Conservation (phyloP, 2,329 filamentous ascomycete genomes). For the Chaetomium sp. region DNA sequence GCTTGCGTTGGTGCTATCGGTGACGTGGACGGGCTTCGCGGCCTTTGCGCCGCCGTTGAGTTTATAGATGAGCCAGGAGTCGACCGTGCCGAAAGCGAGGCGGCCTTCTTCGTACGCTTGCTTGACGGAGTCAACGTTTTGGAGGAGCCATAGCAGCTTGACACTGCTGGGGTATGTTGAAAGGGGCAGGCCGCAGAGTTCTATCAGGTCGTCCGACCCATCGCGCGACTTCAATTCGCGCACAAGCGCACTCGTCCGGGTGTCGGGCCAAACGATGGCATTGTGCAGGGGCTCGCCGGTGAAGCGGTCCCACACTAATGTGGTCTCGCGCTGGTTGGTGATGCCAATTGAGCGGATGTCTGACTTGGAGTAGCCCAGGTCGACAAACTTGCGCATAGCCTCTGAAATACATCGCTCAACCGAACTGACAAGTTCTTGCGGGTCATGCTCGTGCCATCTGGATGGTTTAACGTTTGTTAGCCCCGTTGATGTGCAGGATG, state of each 20-base stretch:
- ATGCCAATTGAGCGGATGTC: constrained; percentile 80
- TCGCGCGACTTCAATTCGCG: constrained; percentile 71
- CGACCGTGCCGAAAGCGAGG: constrained; percentile 83
- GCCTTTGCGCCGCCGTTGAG: constrained; percentile 72
- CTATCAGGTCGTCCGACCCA: constrained; percentile 68
- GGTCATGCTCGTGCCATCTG: constrained; percentile 91
- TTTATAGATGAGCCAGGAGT: constrained; percentile 84
- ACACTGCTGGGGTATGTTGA: constrained; percentile 88
- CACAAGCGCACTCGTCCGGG: constrained; percentile 71
- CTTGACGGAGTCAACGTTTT: constrained; percentile 68
- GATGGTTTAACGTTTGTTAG: constrained; percentile 19
- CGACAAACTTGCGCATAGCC: constrained; percentile 70
- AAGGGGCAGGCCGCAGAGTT: constrained; percentile 77
- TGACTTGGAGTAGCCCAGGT: constrained; percentile 66
- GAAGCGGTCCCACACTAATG: constrained; percentile 78
- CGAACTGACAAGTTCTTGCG: constrained; percentile 71
- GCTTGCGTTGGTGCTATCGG: constrained; percentile 84
- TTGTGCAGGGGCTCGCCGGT: constrained; percentile 82
- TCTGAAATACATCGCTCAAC: constrained; percentile 79
- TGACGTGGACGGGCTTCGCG: constrained; percentile 67
- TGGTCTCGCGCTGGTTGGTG: constrained; percentile 89
- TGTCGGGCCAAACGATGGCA: constrained; percentile 90
- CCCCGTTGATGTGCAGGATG: constrained; percentile 4
- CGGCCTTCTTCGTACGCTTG: constrained; percentile 75
- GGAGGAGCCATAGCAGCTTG: constrained; percentile 81